These are phyloP conservation scores for Penicillium brasilianum DNA, from an alignment of 2,329 filamentous ascomycete species.

Conservation along the genomic window DNA sequence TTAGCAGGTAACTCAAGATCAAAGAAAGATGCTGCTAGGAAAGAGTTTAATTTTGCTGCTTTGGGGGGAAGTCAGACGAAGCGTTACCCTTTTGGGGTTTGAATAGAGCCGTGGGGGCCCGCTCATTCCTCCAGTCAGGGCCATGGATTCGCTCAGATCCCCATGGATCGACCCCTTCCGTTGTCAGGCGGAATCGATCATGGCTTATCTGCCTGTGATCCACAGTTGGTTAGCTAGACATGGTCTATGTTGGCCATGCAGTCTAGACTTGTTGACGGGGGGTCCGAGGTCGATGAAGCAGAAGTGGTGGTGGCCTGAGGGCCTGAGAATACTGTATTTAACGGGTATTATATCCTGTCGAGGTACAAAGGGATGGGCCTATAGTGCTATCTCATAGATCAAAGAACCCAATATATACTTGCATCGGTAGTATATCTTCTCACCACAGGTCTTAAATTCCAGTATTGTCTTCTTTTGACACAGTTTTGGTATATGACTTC, in stretches of 20 bases:
- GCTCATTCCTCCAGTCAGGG: neutral
- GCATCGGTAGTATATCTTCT: too few relatives aligned
- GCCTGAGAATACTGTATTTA: neutral
- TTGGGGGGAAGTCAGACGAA: neutral
- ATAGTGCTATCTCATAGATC: too few relatives aligned
- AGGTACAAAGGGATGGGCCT: neutral
- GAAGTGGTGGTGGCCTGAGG: neutral
- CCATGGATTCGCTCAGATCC: neutral
- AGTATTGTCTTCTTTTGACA: neutral
- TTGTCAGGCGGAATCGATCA: neutral
- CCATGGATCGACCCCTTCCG: constrained; percentile 1
- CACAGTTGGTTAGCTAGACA: neutral
- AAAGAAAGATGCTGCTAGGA: neutral
- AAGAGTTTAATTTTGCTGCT: neutral
- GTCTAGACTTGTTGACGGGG: constrained; percentile 1
- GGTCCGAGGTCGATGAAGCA: neutral
- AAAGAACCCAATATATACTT: neutral
- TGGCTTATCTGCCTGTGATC: neutral
- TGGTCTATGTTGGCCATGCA: neutral
- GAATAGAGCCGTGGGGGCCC: constrained; percentile 29
- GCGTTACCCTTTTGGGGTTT: constrained; percentile 26
- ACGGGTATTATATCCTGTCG: neutral
- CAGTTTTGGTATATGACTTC: too few relatives aligned
- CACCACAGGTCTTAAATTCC: neutral
- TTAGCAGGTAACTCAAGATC: constrained; percentile 4